phyloP scores from a whole-genome alignment of 257 asterid genomes.

The Solanum dulcamara region DNA sequence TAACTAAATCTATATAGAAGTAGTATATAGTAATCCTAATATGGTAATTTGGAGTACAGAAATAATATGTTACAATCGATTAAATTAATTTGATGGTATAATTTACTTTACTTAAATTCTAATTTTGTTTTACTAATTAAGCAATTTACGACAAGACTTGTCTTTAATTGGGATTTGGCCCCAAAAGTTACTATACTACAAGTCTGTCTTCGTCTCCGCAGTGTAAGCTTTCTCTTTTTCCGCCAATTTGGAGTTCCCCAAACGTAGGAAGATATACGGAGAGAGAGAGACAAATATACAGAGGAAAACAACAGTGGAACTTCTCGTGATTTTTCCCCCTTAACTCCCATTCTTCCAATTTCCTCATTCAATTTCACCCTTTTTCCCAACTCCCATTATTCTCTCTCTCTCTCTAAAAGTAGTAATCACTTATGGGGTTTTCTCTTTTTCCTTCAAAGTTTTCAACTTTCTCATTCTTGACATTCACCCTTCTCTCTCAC shows the following conservation, averaged over 20 bases:
- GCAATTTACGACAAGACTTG: not conserved
- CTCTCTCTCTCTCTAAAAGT: not conserved
- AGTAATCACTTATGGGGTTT: not conserved
- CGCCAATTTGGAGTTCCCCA: not conserved
- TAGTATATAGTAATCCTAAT: no score
- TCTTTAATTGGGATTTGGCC: not conserved
- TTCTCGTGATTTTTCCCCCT: slow-evolving; percentile 12
- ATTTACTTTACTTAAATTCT: no score
- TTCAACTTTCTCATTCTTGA: slow-evolving; percentile 2
- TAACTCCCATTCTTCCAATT: not conserved
- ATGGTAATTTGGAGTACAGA: not conserved
- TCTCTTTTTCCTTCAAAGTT: not conserved
- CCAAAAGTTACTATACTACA: not conserved
- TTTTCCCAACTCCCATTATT: not conserved
- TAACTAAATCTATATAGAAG: no score
- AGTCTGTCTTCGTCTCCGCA: not conserved
- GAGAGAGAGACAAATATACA: not conserved
- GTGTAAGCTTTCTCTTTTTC: not conserved
- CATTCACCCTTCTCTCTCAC: slow-evolving; percentile 19
- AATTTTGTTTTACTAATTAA: not conserved
- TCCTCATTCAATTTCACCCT: slow-evolving; percentile 12
- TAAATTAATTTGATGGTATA: not conserved
- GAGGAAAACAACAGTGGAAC: not conserved
- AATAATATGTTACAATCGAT: not conserved
- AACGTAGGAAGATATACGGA: not conserved